A percentile compares a stretch with the other conserved stretches of the same genome.
Conservation (phyloP, 371 early-diverging fungal species). For the Circinella umbellata region DNA sequence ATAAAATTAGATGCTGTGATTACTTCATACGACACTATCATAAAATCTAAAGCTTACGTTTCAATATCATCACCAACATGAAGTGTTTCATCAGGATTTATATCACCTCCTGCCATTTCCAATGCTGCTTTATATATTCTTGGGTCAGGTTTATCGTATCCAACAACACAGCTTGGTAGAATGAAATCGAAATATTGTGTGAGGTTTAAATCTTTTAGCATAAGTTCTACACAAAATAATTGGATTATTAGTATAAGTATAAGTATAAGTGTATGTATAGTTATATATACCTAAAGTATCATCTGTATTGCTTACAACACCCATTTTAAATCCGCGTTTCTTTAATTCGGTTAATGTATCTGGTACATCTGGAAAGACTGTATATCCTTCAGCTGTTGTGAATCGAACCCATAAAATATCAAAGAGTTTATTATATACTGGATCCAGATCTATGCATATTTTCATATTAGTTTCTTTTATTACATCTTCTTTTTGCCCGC, state of each 20-base stretch:
- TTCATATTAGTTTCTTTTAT: background rate
- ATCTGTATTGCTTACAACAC: constrained; percentile 51
- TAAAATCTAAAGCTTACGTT: constrained; percentile 19
- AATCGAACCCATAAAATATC: constrained; percentile 40
- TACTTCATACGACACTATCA: background rate
- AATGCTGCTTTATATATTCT: constrained; percentile 42
- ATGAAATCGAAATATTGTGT: constrained; percentile 45
- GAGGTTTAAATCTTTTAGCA: constrained; percentile 38
- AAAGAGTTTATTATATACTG: constrained; percentile 35
- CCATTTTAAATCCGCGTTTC: constrained; percentile 37
- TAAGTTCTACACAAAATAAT: constrained; percentile 20
- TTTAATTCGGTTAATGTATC: constrained; percentile 31
- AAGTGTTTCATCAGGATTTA: constrained; percentile 26
- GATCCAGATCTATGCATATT: constrained; percentile 32
- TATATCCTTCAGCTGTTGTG: constrained; percentile 43
- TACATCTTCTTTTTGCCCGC: background rate
- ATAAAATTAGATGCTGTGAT: background rate
- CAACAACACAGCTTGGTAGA: constrained; percentile 32
- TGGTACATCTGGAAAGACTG: constrained; percentile 41
- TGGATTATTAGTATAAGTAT: no score
- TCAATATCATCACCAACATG: constrained; percentile 45
- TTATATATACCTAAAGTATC: constrained; percentile 37
- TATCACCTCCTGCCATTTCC: constrained; percentile 10
- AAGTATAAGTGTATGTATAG: no score
- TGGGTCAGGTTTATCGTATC: constrained; percentile 40